Percentiles rank a stretch among this genome's conserved stretches.
phyloP scores from a whole-genome alignment of 1,139 yeast genomes.

The Pichia inconspicua region DNA sequence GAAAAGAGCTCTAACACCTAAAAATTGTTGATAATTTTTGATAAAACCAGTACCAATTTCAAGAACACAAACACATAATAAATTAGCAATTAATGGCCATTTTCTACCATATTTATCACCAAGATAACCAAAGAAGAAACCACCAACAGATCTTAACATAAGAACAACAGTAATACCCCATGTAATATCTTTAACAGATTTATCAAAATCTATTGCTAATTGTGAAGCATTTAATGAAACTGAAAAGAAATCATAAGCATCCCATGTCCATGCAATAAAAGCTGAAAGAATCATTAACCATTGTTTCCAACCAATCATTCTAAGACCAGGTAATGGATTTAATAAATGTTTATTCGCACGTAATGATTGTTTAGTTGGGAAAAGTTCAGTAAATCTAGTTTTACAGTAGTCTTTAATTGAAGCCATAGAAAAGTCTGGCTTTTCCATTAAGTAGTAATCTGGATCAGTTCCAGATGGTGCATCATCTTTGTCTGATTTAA shows the following conservation, averaged over 20 bases:
- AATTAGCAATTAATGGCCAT: conserved; percentile 55
- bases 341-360: conserved; percentile 28
- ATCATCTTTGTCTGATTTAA: conserved; percentile 8
- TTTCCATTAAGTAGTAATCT: conserved; percentile 12
- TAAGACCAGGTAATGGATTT: conserved; percentile 50
- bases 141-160: conserved; percentile 77
- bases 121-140: conserved; percentile 56
- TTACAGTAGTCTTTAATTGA: conserved; percentile 31
- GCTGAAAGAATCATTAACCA: conserved; percentile 63
- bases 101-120: conserved; percentile 69
- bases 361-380: conserved; percentile 33
- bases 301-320: conserved; percentile 37
- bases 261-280: conserved; percentile 70
- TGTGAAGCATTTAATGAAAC: conserved; percentile 53
- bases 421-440: conserved; percentile 24
- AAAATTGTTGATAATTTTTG: conserved; percentile 52
- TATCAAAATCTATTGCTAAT: conserved; percentile 47
- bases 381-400: conserved; percentile 36
- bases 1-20: conserved; percentile 62
- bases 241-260: conserved; percentile 70
- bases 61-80: conserved; percentile 44
- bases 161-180: conserved; percentile 79
- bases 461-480: background rate
- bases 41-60: conserved; percentile 73
- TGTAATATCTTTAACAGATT: conserved; percentile 47